A percentile compares a stretch with the other conserved stretches of the same genome.
Evolutionary conservation across 2,329 filamentous ascomycete genomes (phyloP).

Genomic region (Cytospora schulzeri): DNA sequence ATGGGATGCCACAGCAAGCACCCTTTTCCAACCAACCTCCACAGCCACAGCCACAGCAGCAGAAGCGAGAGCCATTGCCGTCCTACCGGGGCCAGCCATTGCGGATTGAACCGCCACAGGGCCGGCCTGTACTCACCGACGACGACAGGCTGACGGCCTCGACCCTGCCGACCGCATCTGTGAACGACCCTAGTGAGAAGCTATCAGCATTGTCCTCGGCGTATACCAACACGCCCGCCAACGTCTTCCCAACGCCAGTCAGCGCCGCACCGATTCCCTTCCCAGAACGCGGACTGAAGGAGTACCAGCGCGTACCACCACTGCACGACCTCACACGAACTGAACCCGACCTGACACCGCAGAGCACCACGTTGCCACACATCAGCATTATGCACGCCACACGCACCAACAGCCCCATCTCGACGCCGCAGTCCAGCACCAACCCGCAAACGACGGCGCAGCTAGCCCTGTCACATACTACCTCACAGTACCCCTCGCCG

Average conservation of each 20-base stretch:
- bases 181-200: constrained; percentile 58
- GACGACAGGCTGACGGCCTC: constrained; percentile 63
- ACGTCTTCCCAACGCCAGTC: constrained; percentile 63
- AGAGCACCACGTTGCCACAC: constrained; percentile 55
- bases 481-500: constrained; percentile 46
- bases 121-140: constrained; percentile 56
- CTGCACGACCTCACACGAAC: constrained; percentile 60
- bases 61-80: constrained; percentile 59
- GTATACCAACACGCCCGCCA: constrained; percentile 51
- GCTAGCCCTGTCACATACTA: constrained; percentile 55
- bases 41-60: constrained; percentile 36
- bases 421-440: constrained; percentile 45
- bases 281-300: constrained; percentile 54
- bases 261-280: constrained; percentile 54
- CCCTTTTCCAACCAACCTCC: constrained; percentile 30
- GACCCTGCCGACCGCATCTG: constrained; percentile 59
- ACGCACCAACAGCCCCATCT: constrained; percentile 51
- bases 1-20: constrained; percentile 58
- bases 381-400: constrained; percentile 58
- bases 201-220: constrained; percentile 56
- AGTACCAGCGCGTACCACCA: constrained; percentile 62
- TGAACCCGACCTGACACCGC: constrained; percentile 57
- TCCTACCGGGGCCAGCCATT: constrained; percentile 63
- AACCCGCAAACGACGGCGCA: constrained; percentile 58
- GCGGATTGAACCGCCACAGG: constrained; percentile 65